Evolutionary conservation across 768 basidiomycete genomes (phyloP).

Genomic region (Boletus subparvulus): DNA sequence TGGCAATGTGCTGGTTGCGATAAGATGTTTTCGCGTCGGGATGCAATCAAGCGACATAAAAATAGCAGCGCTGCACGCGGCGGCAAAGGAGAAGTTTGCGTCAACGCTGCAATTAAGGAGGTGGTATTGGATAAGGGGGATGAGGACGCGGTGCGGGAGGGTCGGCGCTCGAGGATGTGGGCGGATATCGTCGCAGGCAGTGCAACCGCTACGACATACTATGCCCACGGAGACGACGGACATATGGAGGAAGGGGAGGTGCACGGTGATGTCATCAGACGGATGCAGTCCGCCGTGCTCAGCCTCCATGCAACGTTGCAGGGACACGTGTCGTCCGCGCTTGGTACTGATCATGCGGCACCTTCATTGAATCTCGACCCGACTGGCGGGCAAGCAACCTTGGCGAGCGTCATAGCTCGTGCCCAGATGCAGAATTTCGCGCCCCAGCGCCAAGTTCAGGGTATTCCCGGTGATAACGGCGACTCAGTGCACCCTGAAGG

Average conservation of each 20-base stretch:
- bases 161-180: constrained; percentile 64
- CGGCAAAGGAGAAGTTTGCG: constrained; percentile 51
- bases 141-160: constrained; percentile 46
- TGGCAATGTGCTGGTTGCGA: constrained; percentile 74
- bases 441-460: constrained; percentile 20
- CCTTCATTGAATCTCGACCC: constrained; percentile 41
- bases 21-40: constrained; percentile 73
- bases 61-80: constrained; percentile 55
- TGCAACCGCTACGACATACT: constrained; percentile 7
- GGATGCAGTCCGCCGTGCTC: constrained; percentile 53
- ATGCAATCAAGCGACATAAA: constrained; percentile 79
- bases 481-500: constrained; percentile 11
- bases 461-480: constrained; percentile 1
- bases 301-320: constrained; percentile 57
- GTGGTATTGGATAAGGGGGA: constrained; percentile 47
- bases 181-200: constrained; percentile 51
- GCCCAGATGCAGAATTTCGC: constrained; percentile 53
- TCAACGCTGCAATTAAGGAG: constrained; percentile 59
- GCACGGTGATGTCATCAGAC: constrained; percentile 44
- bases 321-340: constrained; percentile 53
- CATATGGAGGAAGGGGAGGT: constrained; percentile 64
- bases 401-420: constrained; percentile 72
- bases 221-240: constrained; percentile 21
- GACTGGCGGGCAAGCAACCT: constrained; percentile 59
- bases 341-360: constrained; percentile 42